Base-by-base conservation (phyloP, 441 rosid genomes). In the Breynia disticha region DNA sequence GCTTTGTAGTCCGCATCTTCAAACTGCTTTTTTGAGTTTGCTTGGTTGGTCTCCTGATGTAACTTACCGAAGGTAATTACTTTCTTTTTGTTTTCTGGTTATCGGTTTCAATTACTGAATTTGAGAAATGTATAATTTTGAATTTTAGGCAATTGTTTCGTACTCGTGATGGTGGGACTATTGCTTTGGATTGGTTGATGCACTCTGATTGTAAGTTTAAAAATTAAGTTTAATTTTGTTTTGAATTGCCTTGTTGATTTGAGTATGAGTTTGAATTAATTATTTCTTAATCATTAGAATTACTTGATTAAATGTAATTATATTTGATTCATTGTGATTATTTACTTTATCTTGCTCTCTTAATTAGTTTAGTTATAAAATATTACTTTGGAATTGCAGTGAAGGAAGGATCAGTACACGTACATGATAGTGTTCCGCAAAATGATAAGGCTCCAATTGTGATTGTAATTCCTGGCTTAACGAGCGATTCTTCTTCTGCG, bases 181-280 rank as follows among this genome's bases (percentile, higher is more conserved):
- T 79, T 64, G 83, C 83, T 55, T 68, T 76, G 71, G 83, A 79
- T 68, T 79, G 83, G 80, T 61, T 73, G 19, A 21, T 60, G 58
- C 38, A 59, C 46, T 56, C 67, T 50, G 73, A 71, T 62, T 79
- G 83, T 71, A 37, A 68, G 60, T 51, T n/a, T n/a, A n/a, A n/a
- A n/a, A n/a, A n/a, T 17, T 44, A 28, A 20, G n/a, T 53, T 55
- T 5, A n/a, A 51, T 43, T 38, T 8, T 2, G 22, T 39, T 51
- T 44, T 44, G 10, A 50, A n/a, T 18, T 32, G 22, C 9, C 5
- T 4, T 19, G 35, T 46, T 50, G n/a, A n/a, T n/a, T n/a, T n/a
- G n/a, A n/a, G n/a, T n/a, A n/a, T n/a, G n/a, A n/a, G n/a, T n/a
- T n/a, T n/a, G n/a, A n/a, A n/a, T n/a, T n/a, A n/a, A n/a, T n/a